Evolutionary conservation across 1,284 basidiomycete genomes (phyloP).

Genomic region (Uromyces viciae-fabae): DNA sequence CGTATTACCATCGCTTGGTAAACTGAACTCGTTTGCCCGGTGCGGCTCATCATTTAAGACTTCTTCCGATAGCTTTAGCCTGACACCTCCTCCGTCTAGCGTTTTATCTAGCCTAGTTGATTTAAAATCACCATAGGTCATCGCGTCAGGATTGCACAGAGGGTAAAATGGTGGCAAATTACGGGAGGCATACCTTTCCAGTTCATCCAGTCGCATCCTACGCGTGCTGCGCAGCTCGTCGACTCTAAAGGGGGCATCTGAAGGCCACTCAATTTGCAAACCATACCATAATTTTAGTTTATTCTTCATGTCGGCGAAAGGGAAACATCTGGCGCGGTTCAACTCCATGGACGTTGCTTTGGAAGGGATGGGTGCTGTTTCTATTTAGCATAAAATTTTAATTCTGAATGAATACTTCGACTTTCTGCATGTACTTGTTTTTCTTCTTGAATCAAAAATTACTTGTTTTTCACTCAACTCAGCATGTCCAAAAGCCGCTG

Average conservation of each 20-base stretch:
- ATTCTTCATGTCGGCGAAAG: slow-evolving; percentile 37
- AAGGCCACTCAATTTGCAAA: slow-evolving; percentile 33
- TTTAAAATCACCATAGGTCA: too few relatives aligned
- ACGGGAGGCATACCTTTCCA: slow-evolving; percentile 32
- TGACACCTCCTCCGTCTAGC: slow-evolving; percentile 24
- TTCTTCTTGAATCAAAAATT: background rate
- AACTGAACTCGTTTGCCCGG: slow-evolving; percentile 16
- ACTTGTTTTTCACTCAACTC: slow-evolving; percentile 16
- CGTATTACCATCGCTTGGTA: slow-evolving; percentile 23
- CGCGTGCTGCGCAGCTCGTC: slow-evolving; percentile 25
- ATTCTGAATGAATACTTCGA: background rate
- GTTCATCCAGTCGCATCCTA: slow-evolving; percentile 38
- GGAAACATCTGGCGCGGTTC: slow-evolving; percentile 26
- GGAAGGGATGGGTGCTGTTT: slow-evolving; percentile 11
- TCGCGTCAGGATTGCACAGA: too few relatives aligned
- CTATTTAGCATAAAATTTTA: background rate
- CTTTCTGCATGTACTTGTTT: background rate
- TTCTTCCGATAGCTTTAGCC: slow-evolving; percentile 6
- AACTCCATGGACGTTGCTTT: slow-evolving; percentile 32
- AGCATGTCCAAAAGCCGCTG: slow-evolving; percentile 37
- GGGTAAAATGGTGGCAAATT: background rate
- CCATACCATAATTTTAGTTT: slow-evolving; percentile 40
- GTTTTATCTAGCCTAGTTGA: slow-evolving; percentile 25
- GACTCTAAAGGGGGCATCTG: background rate
- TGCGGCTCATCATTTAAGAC: slow-evolving; percentile 10